Evolutionary conservation across 305 asterid genomes (phyloP), one percentile per base, ranked within the genome.

Genomic region (Rubia occidens): DNA sequence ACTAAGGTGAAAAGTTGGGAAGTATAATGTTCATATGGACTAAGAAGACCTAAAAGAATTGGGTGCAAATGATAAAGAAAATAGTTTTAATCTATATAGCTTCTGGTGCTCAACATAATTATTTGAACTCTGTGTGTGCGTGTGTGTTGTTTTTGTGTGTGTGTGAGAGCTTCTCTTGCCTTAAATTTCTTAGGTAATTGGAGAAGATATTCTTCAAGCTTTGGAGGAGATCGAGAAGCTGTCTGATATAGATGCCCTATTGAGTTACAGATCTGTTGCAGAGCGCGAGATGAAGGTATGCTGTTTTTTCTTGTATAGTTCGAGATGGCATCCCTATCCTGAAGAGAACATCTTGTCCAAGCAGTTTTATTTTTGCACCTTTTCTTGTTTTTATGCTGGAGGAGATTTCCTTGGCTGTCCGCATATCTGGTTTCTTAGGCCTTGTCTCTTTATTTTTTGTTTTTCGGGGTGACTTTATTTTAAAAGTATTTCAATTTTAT

Each of bases 151-250:
- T 7, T 62, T 2, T 39, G 20, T 32, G 65, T 68, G 71, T 6
- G 44, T 47, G 58, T 55, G 67, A 42, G 29, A 58, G 68, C 71
- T 60, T 35, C 39, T 17, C n/a, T 20, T 10, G 26, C 58, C 24
- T 60, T 65, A 72, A 70, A 67, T 67, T 71, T 75, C 70, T 73
- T 83, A 90, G 97, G 84, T 84, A 71, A 85, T 87, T 60, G 91
- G 83, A 73, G 89, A 75, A 71, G 81, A 81, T 82, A 86, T 89
- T 64, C 82, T 81, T 81, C 83, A 60, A 63, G 86, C 83, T 80
- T 82, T 94, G 83, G 97, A 90, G 86, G 86, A 86, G 81, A 82
- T 90, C 83, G 98, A 94, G 86, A 90, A 87, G 83, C 86, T 85
- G 77, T 84, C 85, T 75, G 96, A 94, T 64, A 78, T 94, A 69